Evolutionary conservation across 148 eudicot species (phyloP), one percentile per base, ranked within the genome.

Genomic region (Talinum fruticosum): DNA sequence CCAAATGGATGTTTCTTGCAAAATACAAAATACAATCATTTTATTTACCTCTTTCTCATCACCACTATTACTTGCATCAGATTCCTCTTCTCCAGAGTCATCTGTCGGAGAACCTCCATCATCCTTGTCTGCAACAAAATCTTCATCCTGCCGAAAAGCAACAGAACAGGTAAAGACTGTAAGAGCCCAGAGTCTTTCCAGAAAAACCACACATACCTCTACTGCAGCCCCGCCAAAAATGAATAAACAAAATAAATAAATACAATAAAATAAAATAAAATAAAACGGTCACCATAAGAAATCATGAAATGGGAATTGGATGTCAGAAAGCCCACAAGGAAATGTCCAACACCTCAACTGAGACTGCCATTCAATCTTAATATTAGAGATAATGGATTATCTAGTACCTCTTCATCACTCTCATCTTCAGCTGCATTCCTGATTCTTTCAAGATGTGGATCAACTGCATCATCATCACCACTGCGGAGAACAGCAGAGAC

Each of bases 61-160:
- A 71, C 88, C 92, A 74, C 86, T 84, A 38, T 71, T 86, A 82
- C 97, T 96, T 66, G 83, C 98, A 89, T 93, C 88, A 64, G 97
- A 90, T 30, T 83, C 91, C 19, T 83, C 99, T 79, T 71, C 97
- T 16, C 85, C 94, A 70, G 99, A 96, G 78, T 91, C 95, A 86
- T 96, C 99, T 74, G 97, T 88, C 10, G 99, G 92, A 24, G 99
- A 96, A 33, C 97, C 99, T 36, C 79, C 87, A 80, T 96, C 99
- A 79, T 93, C 95, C 85, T 85, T 84, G 26, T 90, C 98, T 71
- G 33, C 68, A 84, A 87, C 89, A 83, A 93, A 96, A 88, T 96
- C 99, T 85, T 90, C 94, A 80, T 96, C 99, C 99, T 96, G 84
- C 21, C 45, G 26, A 54, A 26, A 64, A 29, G 15, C 49, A 28